A percentile compares a stretch with the other conserved stretches of the same genome.
Conservation (phyloP, 2,329 filamentous ascomycete species). For the Colletotrichum sansevieriae region DNA sequence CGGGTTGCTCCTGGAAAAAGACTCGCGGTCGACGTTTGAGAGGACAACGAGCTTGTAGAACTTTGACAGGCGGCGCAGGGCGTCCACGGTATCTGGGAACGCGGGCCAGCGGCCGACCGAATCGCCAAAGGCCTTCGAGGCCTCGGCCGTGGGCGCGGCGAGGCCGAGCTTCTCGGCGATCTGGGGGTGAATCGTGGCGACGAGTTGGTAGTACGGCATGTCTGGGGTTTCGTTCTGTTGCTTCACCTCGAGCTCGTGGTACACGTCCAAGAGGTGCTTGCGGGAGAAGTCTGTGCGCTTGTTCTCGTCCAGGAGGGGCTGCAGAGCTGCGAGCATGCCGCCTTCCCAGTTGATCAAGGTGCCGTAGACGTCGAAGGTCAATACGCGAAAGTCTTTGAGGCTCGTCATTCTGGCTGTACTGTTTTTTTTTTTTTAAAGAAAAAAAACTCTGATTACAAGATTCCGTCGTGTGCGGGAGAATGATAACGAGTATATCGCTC, state of each 20-base stretch:
- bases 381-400: conserved; percentile 52
- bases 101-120: conserved; percentile 68
- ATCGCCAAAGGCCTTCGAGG: conserved; percentile 64
- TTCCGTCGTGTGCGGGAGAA: neutral
- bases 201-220: conserved; percentile 70
- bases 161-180: conserved; percentile 60
- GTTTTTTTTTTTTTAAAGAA: neutral
- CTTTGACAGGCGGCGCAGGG: conserved; percentile 62
- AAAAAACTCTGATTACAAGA: neutral
- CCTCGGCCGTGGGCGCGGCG: conserved; percentile 50
- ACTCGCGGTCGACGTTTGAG: conserved; percentile 68
- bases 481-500: neutral
- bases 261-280: conserved; percentile 56
- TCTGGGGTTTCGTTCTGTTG: conserved; percentile 69
- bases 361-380: conserved; percentile 85
- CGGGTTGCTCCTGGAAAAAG: conserved; percentile 59
- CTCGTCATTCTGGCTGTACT: conserved; percentile 18
- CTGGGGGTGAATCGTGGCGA: conserved; percentile 62
- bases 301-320: conserved; percentile 58
- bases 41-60: conserved; percentile 70
- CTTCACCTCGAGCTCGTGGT: conserved; percentile 58
- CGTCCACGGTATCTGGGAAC: conserved; percentile 70
- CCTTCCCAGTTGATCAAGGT: conserved; percentile 85
- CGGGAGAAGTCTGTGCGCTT: conserved; percentile 48
- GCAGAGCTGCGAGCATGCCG: conserved; percentile 70